phyloP scores from a whole-genome alignment of 768 basidiomycete species.

The Collybia mongolica region DNA sequence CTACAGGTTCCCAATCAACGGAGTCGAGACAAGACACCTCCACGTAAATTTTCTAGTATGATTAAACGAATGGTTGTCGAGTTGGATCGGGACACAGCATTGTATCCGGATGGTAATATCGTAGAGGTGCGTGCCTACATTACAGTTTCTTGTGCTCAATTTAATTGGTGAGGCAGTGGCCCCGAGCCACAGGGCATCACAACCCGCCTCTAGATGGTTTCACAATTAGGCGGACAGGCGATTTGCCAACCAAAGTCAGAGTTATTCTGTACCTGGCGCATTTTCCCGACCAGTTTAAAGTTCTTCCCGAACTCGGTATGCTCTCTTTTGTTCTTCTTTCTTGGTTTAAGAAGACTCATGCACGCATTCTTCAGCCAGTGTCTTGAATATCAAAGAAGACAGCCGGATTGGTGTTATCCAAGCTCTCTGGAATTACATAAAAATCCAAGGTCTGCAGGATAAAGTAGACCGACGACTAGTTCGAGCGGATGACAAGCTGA shows the following conservation, averaged over 20 bases:
- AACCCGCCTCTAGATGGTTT: conserved; percentile 81
- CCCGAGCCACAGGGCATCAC: conserved; percentile 50
- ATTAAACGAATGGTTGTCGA: conserved; percentile 85
- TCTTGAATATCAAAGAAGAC: conserved; percentile 83
- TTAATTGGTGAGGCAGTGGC: conserved; percentile 47
- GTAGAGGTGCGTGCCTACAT: conserved; percentile 64
- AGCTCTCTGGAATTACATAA: conserved; percentile 91
- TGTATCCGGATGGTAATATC: conserved; percentile 85
- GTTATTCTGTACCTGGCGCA: conserved; percentile 88
- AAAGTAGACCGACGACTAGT: conserved; percentile 75
- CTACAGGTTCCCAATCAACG: conserved; percentile 58
- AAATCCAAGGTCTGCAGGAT: conserved; percentile 78
- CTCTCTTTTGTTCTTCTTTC: conserved; percentile 1
- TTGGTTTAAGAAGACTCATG: conserved; percentile 7
- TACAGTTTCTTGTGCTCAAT: neutral
- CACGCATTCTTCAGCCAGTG: conserved; percentile 36
- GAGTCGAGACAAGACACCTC: conserved; percentile 57
- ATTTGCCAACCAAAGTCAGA: conserved; percentile 72
- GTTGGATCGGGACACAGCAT: conserved; percentile 76
- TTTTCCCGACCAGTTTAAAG: conserved; percentile 81
- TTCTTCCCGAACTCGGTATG: conserved; percentile 72
- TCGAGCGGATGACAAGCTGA: conserved; percentile 64
- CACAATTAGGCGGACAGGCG: conserved; percentile 79
- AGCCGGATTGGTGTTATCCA: conserved; percentile 80
- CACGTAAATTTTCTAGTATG: conserved; percentile 82